Evolutionary conservation across 495 filamentous ascomycete species (phyloP).

Genomic region (Massariosphaeria phaeospora): DNA sequence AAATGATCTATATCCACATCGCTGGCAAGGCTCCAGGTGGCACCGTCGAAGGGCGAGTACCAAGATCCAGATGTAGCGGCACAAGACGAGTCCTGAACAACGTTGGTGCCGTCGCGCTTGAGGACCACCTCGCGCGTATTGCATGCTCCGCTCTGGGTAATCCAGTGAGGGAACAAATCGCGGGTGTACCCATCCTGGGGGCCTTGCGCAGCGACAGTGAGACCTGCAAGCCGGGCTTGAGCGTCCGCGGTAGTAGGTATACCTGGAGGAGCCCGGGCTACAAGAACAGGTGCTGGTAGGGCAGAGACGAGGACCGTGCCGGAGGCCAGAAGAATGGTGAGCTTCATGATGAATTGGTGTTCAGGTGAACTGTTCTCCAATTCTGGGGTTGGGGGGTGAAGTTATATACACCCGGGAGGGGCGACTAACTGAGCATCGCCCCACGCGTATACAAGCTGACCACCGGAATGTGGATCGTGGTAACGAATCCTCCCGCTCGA

Average conservation of each 20-base stretch:
- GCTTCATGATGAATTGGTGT: slow-evolving; percentile 13
- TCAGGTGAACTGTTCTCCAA: not conserved
- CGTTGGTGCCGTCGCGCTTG: slow-evolving; percentile 59
- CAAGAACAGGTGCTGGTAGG: not conserved
- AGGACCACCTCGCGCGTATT: slow-evolving; percentile 58
- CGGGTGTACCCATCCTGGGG: slow-evolving; percentile 55
- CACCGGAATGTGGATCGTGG: not conserved
- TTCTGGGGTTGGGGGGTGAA: not conserved
- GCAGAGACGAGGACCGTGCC: not conserved
- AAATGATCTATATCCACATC: slow-evolving; percentile 75
- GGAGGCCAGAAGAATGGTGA: slow-evolving; percentile 4
- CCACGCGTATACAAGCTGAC: not conserved
- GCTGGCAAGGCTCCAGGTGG: slow-evolving; percentile 57
- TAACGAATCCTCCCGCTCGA: slow-evolving; percentile 10
- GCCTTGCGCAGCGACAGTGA: slow-evolving; percentile 52
- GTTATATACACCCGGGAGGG: not conserved
- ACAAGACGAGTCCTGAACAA: slow-evolving; percentile 50
- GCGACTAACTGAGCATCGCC: not conserved
- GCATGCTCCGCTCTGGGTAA: slow-evolving; percentile 48
- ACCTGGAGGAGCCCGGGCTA: slow-evolving; percentile 46
- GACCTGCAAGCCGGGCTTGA: slow-evolving; percentile 47
- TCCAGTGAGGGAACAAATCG: slow-evolving; percentile 65
- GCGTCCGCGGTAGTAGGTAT: slow-evolving; percentile 55
- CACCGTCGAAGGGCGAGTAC: slow-evolving; percentile 64
- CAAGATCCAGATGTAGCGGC: slow-evolving; percentile 56